Evolutionary conservation across 202 grass and related monocot genomes (phyloP), one percentile per base, ranked within the genome.

Genomic region (Carex arenaria): DNA sequence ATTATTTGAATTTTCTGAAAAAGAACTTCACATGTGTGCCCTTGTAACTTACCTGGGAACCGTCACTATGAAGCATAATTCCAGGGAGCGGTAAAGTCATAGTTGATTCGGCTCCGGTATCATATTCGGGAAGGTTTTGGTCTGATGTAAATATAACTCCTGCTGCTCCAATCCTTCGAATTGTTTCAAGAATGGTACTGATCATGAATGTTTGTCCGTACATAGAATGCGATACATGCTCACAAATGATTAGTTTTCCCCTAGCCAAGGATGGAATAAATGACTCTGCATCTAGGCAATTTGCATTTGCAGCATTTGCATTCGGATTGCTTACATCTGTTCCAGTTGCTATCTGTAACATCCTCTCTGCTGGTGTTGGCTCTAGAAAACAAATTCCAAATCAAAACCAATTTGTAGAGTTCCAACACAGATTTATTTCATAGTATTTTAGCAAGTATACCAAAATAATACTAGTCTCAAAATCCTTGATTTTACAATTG

Each of bases 161-260:
- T 61, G 82, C 89, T 66, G 91, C 91, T 64, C 87, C 89, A 34
- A 91, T 87, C 72, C 84, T 91, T 88, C 90, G 70, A 66, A 93
- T 42, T 4, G 85, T 88, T 3, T 90, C 23, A 49, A 89, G 6
- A 57, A 90, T 80, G 18, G 10, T 56, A 49, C 43, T 49, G 43
- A 47, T 65, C 45, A 90, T 70, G 62, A 4, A 47, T 28, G 81
- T 14, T 6, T 66, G 63, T 42, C 77, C 84, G 12, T 88, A 88
- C 84, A 73, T 86, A 34, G 61, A 86, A 36, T 85, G 80, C 3
- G 64, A 8, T 26, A 83, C 61, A 4, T 84, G 86, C 67, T 80
- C 77, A 66, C 93, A 97, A 14, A 93, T 59, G 61, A 97, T 90
- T 76, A 97, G 63, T 85, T 97, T 97, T 57, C 93, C 93, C 73